phyloP scores from a whole-genome alignment of 2,329 filamentous ascomycete species.

The Stagonosporopsis cucurbitacearum region DNA sequence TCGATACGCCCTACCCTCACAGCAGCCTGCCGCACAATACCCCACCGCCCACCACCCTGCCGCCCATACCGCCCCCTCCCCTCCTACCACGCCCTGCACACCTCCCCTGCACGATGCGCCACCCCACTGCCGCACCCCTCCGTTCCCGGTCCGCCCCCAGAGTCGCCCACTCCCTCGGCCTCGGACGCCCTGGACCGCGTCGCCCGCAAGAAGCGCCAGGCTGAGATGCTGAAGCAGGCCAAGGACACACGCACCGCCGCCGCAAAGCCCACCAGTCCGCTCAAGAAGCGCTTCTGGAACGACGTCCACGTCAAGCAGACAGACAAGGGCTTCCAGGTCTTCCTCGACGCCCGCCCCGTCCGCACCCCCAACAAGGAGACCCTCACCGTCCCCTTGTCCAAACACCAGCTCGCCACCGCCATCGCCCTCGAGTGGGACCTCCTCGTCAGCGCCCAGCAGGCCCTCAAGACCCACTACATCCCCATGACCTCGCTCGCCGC shows the following conservation, averaged over 20 bases:
- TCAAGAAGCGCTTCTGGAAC: slow-evolving; percentile 86
- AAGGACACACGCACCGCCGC: slow-evolving; percentile 53
- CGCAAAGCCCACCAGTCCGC: slow-evolving; percentile 55
- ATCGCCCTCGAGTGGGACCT: slow-evolving; percentile 94
- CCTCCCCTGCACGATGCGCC: slow-evolving; percentile 53
- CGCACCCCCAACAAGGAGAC: slow-evolving; percentile 76
- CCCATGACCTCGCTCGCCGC: slow-evolving; percentile 86
- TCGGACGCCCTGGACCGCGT: slow-evolving; percentile 57
- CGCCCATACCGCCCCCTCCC: slow-evolving; percentile 22
- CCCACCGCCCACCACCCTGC: slow-evolving; percentile 26
- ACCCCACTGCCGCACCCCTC: slow-evolving; percentile 64
- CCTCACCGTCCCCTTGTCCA: slow-evolving; percentile 74
- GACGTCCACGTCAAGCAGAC: slow-evolving; percentile 71
- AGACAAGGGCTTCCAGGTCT: slow-evolving; percentile 69
- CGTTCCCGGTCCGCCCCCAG: slow-evolving; percentile 65
- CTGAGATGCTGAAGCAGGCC: slow-evolving; percentile 56
- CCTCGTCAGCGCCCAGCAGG: slow-evolving; percentile 80
- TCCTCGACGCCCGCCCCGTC: slow-evolving; percentile 80
- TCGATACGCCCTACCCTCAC: slow-evolving; percentile 37
- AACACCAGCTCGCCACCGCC: slow-evolving; percentile 81
- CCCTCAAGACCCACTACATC: slow-evolving; percentile 84
- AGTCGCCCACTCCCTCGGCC: slow-evolving; percentile 59
- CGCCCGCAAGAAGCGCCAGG: slow-evolving; percentile 58
- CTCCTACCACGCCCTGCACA: slow-evolving; percentile 49
- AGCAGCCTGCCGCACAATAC: slow-evolving; percentile 23